Base-by-base conservation (phyloP, 2,329 filamentous ascomycete species). In the Lasiodiplodia sp. region DNA sequence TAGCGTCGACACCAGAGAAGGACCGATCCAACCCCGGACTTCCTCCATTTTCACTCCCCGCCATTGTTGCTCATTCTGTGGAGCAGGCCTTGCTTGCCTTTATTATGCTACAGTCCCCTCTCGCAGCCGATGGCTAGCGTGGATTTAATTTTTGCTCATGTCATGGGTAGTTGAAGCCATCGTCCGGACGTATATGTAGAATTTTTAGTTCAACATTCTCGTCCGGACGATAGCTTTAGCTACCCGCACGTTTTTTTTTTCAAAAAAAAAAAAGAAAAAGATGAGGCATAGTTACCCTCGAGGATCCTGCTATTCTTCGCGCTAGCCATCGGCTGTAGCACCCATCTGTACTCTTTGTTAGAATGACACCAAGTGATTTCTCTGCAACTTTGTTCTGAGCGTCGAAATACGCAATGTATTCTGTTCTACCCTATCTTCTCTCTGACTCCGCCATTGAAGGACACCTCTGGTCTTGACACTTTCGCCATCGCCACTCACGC, bases 371-470 rank as follows among this genome's bases (percentile, higher is more conserved):
- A 34, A 34, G 31, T 28, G 49, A 23, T 21, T n/a, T 23, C 49
- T 52, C 6, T 11, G 11, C 23, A 2, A 14, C 7, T 31, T 31
- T 31, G 8, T 31, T 8, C 7, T 7, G 31, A 34, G 8, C 31
- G 31, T 34, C 31, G 31, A 34, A 10, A 34, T 34, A 34, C 31
- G n/a, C 44, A 47, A 47, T 47, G 28, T n/a, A 56, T 34, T 52
- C 25, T 38, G 7, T 38, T 64, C 60, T 38, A 34, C 44, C 28
- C 18, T n/a, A 14, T 52, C 37, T 38, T 52, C 31, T 64, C 60
- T 52, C 31, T 10, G 28, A 6, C 37, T 11, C 38, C 14, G 51
- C 51, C 23, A 16, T n/a, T 31, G 23, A 53, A 28, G 51, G 18
- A 53, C 21, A 31, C 11, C 18, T 47, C 6, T 47, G n/a, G 1